These are phyloP conservation scores for Spergularia marina DNA, from an alignment of 148 eudicot species.

Conservation along the genomic window DNA sequence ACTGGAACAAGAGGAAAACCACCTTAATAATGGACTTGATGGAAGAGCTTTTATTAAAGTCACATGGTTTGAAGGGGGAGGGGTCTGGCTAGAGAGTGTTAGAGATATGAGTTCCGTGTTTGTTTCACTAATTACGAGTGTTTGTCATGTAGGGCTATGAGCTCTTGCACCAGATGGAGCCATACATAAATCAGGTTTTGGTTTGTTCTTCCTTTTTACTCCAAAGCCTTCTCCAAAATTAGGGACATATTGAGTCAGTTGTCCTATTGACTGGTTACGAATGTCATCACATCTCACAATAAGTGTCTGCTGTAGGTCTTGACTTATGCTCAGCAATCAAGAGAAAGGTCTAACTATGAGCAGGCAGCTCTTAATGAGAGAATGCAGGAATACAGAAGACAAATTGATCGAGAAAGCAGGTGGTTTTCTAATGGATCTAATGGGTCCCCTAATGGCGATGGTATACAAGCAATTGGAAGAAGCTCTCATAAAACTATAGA, in stretches of 20 bases:
- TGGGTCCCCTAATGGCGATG: conserved; percentile 94
- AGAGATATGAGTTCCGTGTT: conserved; percentile 2
- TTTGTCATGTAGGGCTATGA: conserved; percentile 74
- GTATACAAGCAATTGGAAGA: conserved; percentile 91
- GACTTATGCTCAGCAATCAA: conserved; percentile 91
- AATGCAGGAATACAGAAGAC: conserved; percentile 95
- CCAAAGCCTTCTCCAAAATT: neutral
- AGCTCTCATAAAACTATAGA: conserved; percentile 97
- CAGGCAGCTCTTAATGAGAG: conserved; percentile 90
- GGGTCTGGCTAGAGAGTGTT: neutral
- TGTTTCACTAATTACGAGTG: conserved; percentile 10
- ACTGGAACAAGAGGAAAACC: too few species aligned
- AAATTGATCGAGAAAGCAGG: conserved; percentile 88
- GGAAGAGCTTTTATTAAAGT: neutral
- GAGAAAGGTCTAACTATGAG: conserved; percentile 94
- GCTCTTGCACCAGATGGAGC: conserved; percentile 99
- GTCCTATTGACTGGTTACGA: neutral
- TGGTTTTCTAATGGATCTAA: conserved; percentile 82
- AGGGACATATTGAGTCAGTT: neutral
- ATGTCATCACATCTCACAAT: conserved; percentile 1
- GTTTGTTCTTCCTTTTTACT: conserved; percentile 7
- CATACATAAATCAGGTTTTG: conserved; percentile 88
- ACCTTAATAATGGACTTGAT: neutral
- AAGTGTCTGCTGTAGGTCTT: conserved; percentile 54
- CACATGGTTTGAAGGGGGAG: neutral